Conservation (phyloP, 108 stramenopile species). For the Schizochytrium sp. region DNA sequence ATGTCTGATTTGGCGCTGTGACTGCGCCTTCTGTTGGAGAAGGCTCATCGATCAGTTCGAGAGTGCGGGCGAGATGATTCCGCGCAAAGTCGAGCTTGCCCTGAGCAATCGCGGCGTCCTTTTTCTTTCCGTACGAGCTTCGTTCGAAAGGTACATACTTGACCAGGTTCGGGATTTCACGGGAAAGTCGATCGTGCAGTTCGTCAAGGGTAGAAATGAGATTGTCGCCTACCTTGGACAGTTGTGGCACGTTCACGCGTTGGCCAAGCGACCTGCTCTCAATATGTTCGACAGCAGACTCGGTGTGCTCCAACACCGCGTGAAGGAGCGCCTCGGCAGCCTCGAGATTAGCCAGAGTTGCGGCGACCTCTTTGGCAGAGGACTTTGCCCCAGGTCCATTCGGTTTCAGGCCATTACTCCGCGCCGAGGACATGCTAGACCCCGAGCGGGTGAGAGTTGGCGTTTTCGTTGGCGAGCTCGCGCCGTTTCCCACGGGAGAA, state of each 20-base stretch:
- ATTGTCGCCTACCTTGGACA: background rate
- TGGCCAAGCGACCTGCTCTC: background rate
- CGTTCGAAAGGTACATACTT: background rate
- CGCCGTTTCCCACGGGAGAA: too few species aligned
- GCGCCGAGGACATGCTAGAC: too few species aligned
- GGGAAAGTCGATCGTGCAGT: background rate
- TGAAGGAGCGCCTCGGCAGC: background rate
- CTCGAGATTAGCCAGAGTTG: background rate
- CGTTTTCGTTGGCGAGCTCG: too few species aligned
- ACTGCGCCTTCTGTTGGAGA: too few species aligned
- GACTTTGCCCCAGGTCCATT: background rate
- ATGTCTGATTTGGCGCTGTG: too few species aligned
- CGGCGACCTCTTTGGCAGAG: background rate
- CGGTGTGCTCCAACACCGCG: background rate
- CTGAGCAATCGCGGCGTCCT: background rate
- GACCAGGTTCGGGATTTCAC: background rate
- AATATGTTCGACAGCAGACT: background rate
- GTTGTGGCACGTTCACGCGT: background rate
- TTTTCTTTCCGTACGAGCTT: slow-evolving; percentile 12
- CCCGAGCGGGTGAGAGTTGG: too few species aligned
- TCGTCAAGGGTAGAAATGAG: background rate
- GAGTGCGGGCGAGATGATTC: background rate
- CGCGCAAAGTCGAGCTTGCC: background rate
- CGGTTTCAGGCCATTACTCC: background rate
- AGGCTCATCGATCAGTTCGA: background rate